Base-by-base conservation (phyloP, 2,329 filamentous ascomycete genomes). In the Teratosphaeria destructans region DNA sequence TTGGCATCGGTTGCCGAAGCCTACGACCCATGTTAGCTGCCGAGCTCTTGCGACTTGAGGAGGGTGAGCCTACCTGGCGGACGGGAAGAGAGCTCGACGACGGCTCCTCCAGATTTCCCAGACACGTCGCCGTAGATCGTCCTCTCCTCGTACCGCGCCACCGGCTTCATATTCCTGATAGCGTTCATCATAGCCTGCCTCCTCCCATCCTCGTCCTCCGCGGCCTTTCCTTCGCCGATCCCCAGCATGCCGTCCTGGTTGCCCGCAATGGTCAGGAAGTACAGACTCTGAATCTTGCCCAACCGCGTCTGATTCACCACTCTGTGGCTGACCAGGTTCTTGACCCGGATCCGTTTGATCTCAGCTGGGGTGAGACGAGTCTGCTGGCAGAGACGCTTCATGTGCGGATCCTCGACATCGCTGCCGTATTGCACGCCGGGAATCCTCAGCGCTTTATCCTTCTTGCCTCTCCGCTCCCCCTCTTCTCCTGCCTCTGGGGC, bases 251-350 rank as follows among this genome's bases (percentile, higher is more conserved):
- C 94, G 65, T 94, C 83, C 60, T 85, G 82, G 75, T 97, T 95
- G 57, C 94, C 94, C 5, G 91, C 92, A 66, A 96, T 85, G 49
- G 85, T 85, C 62, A 97, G 77, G 67, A 85, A 81, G 69, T 93
- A 95, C 49, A 81, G 69, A 73, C 87, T 89, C 66, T 82, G 81
- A 61, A 99, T 87, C 81, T 97, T 99, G 72, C 94, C 94, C 76
- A 99, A 85, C 78, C 93, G 89, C 26, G 94, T 97, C 81, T 97
- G 93, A 77, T 99, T 97, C 65, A 84, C 80, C 61, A 99, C 94
- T 49, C 76, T 75, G 70, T 93, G 89, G 4, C 72, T 71, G 54
- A 95, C 88, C 54, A 99, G 77, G 55, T 82, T 79, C 81, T 95
- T 96, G 64, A 83, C 77, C 60, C 82, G 79, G 61, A 95, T 74